Conservation (phyloP, 768 basidiomycete species). For the Crucibulum laeve region DNA sequence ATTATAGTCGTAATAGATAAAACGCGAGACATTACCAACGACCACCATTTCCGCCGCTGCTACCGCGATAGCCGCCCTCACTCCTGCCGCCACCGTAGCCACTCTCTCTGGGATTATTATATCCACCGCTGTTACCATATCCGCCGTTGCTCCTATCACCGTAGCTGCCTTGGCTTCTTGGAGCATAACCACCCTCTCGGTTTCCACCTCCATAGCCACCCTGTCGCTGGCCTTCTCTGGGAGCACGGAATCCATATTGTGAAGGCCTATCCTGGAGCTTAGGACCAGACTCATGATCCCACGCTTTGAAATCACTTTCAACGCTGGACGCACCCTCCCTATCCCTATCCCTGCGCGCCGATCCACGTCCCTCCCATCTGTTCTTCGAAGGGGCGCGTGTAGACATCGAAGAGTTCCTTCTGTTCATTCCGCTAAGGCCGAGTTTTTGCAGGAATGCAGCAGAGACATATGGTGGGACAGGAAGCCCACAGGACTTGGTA, state of each 20-base stretch:
- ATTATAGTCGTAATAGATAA: neutral
- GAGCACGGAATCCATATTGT: too few relatives aligned
- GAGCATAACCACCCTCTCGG: neutral
- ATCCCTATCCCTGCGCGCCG: neutral
- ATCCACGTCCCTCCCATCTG: neutral
- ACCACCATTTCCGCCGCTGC: neutral
- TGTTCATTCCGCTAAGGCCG: slow-evolving; percentile 22
- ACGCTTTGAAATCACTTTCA: too few relatives aligned
- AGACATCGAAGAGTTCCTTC: too few relatives aligned
- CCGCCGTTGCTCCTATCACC: neutral
- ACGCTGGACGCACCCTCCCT: too few relatives aligned
- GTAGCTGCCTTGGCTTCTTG: neutral
- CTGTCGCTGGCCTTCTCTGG: neutral
- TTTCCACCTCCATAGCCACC: neutral
- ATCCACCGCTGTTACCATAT: neutral
- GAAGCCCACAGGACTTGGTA: slow-evolving; percentile 47
- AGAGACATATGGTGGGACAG: slow-evolving; percentile 47
- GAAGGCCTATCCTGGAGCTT: too few relatives aligned
- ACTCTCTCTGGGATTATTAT: neutral
- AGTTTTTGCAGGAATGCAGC: slow-evolving; percentile 38
- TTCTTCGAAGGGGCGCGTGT: too few relatives aligned
- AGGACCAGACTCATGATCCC: too few relatives aligned
- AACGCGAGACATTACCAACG: neutral
- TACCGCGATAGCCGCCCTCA: neutral
- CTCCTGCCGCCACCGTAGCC: neutral